Conservation (phyloP, 1,284 basidiomycete species). For the Farysia itapuensis region DNA sequence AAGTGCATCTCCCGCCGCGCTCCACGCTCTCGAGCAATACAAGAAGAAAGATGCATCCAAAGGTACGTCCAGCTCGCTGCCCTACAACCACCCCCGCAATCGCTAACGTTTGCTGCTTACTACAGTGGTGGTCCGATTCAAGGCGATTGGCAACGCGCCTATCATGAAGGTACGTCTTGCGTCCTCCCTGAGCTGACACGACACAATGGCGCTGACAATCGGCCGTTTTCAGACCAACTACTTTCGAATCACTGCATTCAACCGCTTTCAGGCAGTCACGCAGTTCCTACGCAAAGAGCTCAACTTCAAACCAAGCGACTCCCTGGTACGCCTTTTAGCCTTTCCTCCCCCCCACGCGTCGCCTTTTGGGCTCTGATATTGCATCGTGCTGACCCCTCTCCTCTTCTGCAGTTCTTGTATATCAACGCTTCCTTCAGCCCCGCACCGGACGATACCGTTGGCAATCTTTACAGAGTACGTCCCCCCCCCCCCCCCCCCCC, state of each 20-base stretch:
- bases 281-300: conserved; percentile 88
- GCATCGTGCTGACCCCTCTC: neutral
- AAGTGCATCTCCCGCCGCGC: conserved; percentile 22
- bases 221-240: conserved; percentile 69
- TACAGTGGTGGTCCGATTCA: conserved; percentile 92
- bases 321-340: conserved; percentile 71
- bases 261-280: conserved; percentile 92
- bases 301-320: conserved; percentile 81
- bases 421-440: conserved; percentile 97
- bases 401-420: conserved; percentile 77
- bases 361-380: neutral
- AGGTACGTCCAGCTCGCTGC: conserved; percentile 38
- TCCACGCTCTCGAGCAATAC: conserved; percentile 50
- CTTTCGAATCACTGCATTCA: conserved; percentile 93
- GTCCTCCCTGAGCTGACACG: too few species aligned
- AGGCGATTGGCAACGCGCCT: conserved; percentile 95
- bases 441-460: conserved; percentile 86
- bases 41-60: conserved; percentile 54
- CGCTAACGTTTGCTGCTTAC: too few species aligned
- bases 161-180: conserved; percentile 75
- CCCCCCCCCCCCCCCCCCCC: too few species aligned
- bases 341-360: neutral
- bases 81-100: too few species aligned
- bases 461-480: conserved; percentile 70
- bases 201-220: neutral